A percentile compares a stretch with the other conserved stretches of the same genome.
Evolutionary conservation across 192 early-diverging fungal genomes (phyloP).

Genomic region (Linnemannia hyalina): DNA sequence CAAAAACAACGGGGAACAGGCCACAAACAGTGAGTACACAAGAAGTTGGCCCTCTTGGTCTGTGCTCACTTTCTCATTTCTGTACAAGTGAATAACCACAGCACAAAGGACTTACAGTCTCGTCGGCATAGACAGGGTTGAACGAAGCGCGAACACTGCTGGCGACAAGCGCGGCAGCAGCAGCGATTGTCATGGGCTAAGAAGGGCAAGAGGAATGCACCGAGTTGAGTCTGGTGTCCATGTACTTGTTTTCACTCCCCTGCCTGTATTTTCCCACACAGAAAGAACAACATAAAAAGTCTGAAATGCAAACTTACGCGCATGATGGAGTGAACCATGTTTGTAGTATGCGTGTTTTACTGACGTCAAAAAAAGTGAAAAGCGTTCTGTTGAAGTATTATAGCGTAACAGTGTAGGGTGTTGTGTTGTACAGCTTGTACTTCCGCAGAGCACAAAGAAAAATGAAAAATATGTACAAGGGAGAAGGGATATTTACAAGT

Average conservation of each 20-base stretch:
- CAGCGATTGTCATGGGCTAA: slow-evolving; percentile 20
- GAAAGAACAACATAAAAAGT: not conserved
- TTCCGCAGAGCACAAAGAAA: not conserved
- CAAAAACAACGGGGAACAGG: not conserved
- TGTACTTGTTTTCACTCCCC: not conserved
- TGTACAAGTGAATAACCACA: not conserved
- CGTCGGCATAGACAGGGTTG: slow-evolving; percentile 10
- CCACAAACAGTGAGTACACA: not conserved
- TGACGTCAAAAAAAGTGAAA: not conserved
- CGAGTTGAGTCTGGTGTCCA: not conserved
- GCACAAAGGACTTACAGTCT: not conserved
- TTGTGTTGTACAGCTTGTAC: not conserved
- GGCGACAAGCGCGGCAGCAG: slow-evolving; percentile 7
- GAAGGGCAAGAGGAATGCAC: not conserved
- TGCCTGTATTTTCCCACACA: not conserved
- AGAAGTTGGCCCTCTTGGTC: not conserved
- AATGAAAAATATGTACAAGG: not conserved
- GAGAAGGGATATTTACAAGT: not conserved
- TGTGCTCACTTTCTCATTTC: not conserved
- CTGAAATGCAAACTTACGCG: not conserved
- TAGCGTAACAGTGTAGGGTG: not conserved
- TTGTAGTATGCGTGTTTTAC: not conserved
- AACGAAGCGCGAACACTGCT: not conserved
- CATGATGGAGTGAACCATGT: not conserved
- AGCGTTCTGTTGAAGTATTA: too few relatives aligned